Evolutionary conservation across 768 basidiomycete species (phyloP).

Genomic region (Pleurotus cornucopiae): DNA sequence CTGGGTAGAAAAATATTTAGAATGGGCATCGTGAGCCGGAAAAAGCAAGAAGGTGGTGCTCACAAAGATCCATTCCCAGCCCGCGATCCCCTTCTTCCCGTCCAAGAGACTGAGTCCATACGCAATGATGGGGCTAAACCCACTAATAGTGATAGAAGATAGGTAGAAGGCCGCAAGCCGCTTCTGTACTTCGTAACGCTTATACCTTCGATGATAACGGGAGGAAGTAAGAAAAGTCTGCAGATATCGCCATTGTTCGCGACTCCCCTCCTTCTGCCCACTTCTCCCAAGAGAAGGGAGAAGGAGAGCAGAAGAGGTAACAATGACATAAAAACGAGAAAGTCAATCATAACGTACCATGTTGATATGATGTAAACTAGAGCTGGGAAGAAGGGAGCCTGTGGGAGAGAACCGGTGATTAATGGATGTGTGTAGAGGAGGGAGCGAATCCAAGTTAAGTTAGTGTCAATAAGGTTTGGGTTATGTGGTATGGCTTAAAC

Average conservation of each 20-base stretch:
- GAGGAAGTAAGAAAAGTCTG: not conserved
- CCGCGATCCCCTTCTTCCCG: constrained; percentile 33
- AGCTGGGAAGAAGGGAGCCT: constrained; percentile 44
- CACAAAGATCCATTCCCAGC: constrained; percentile 52
- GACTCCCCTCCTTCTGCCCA: too few species aligned
- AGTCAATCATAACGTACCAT: constrained; percentile 24
- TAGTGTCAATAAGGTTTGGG: not conserved
- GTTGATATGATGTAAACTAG: constrained; percentile 43
- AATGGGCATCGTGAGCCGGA: not conserved
- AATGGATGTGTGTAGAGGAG: not conserved
- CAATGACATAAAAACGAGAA: not conserved
- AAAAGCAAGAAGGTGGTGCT: constrained; percentile 10
- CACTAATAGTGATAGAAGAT: constrained; percentile 34
- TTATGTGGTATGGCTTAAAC: not conserved
- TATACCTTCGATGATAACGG: constrained; percentile 13
- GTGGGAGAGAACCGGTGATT: not conserved
- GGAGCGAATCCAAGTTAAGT: too few species aligned
- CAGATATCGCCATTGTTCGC: too few species aligned
- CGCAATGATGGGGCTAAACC: constrained; percentile 40
- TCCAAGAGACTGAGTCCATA: constrained; percentile 37
- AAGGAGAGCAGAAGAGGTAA: too few species aligned
- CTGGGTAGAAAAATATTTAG: constrained; percentile 15
- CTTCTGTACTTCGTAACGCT: constrained; percentile 27
- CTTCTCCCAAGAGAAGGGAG: too few species aligned
- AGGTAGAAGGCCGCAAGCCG: constrained; percentile 25